Evolutionary conservation across 371 early-diverging fungal genomes (phyloP), one percentile per base, ranked within the genome.

Genomic region (Mortierella sp.): DNA sequence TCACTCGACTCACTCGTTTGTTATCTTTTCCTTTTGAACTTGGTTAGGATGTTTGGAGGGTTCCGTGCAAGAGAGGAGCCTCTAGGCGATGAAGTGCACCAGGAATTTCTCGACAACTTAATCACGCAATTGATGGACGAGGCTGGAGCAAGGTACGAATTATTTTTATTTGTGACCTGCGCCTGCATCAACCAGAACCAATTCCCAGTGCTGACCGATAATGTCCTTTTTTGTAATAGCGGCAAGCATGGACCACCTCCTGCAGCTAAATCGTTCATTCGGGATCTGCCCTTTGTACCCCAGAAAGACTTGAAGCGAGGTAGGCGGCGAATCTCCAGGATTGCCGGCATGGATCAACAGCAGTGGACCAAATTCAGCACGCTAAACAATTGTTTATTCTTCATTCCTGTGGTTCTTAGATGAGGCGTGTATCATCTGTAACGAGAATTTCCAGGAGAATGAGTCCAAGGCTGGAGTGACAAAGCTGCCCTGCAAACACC

Each of bases 401-500:
- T 31, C 16, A 21, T 26, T 21, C 19, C 13, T 46, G 48, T 13
- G 28, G 16, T 48, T 37, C 16, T 51, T 74, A 88, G 91, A 87
- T 37, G 80, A 86, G 26, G 83, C 89, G 2, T 96, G 96, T 71
- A 87, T 92, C 9, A 89, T 96, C 28, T 96, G 96, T 80, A 91
- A 94, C 69, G 95, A 95, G 57, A 78, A 86, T 24, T 91, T 92
- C 79, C 72, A 74, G 21, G 73, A 78, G 69, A 79, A 78, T 11
- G 81, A 86, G 31, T 86, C 89, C 26, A 85, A 80, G 43, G 77
- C 77, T 13, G 81, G 83, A 48, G 84, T 90, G 34, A 92, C 92
- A 24, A 72, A 79, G n/a, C 83, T 95, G 53, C 93, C 94, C 0
- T 96, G 96, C 90, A 89, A 87, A 37, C 96, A 96, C 82, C 77